Percentiles rank a stretch among this genome's conserved stretches.
These are phyloP conservation scores for Trypanosoma congolense DNA, from an alignment of 208 protist genomes.

Conservation along the genomic window DNA sequence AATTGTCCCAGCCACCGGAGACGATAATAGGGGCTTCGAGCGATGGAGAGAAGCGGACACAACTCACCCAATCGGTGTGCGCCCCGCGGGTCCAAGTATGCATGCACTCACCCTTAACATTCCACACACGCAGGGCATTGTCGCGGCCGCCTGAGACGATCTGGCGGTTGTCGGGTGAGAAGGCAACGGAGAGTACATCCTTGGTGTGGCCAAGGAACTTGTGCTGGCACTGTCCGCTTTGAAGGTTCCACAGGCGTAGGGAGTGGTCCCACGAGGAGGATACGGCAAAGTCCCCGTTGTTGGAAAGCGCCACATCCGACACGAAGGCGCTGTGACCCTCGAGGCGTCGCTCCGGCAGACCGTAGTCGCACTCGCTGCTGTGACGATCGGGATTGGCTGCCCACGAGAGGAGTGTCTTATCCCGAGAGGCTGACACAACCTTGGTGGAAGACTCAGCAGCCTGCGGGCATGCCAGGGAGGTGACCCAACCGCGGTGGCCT, in stretches of 20 bases:
- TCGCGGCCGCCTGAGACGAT: constrained; percentile 98
- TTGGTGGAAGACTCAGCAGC: constrained; percentile 74
- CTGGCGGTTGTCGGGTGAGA: constrained; percentile 99
- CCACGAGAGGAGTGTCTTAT: constrained; percentile 97
- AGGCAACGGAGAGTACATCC: constrained; percentile 98
- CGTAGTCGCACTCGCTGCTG: constrained; percentile 69
- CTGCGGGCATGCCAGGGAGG: constrained; percentile 73
- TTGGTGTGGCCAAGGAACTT: constrained; percentile 97
- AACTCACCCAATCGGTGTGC: constrained; percentile 99
- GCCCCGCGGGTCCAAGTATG: constrained; percentile 91
- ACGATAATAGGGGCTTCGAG: constrained; percentile 92
- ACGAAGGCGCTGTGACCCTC: constrained; percentile 94
- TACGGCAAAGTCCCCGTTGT: constrained; percentile 97
- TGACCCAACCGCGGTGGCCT: constrained; percentile 96
- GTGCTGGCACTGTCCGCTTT: constrained; percentile 88
- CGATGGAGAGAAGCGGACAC: constrained; percentile 97
- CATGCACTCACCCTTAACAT: constrained; percentile 99
- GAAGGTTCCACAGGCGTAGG: constrained; percentile 98
- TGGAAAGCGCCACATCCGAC: constrained; percentile 97
- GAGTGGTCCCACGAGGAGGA: constrained; percentile 99
- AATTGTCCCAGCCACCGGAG: constrained; percentile 97
- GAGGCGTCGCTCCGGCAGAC: constrained; percentile 70
- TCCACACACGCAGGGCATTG: constrained; percentile 97
- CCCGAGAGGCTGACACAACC: constrained; percentile 90
- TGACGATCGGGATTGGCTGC: constrained; percentile 81